Conservation (phyloP, 2,329 filamentous ascomycete genomes). For the Arthrocladium fulminans region DNA sequence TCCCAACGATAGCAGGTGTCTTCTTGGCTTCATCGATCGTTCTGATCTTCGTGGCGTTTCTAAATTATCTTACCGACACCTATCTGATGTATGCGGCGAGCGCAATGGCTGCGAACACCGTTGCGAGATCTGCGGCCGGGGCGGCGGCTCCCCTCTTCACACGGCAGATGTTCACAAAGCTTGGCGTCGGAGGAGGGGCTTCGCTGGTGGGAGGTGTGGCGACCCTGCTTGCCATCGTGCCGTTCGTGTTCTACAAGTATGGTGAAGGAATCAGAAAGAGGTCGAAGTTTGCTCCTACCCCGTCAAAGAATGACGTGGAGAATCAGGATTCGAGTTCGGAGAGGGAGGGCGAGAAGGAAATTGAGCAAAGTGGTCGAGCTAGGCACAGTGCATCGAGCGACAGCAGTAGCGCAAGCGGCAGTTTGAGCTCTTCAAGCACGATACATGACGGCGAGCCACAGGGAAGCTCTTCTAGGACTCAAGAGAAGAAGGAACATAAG, state of each 20-base stretch:
- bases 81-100: constrained; percentile 38
- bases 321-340: too few species aligned
- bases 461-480: not conserved
- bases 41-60: constrained; percentile 33
- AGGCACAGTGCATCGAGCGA: not conserved
- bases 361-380: not conserved
- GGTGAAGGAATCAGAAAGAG: constrained; percentile 32
- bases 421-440: not conserved
- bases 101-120: constrained; percentile 38
- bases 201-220: constrained; percentile 40
- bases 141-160: constrained; percentile 43
- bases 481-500: not conserved
- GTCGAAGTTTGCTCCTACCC: constrained; percentile 42
- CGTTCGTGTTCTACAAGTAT: constrained; percentile 38
- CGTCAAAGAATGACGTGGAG: constrained; percentile 5
- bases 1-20: constrained; percentile 37
- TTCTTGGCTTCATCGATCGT: constrained; percentile 35
- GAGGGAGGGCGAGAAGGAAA: constrained; percentile 1
- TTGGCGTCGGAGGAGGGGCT: constrained; percentile 42
- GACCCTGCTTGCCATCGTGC: constrained; percentile 36
- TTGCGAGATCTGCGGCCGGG: constrained; percentile 39
- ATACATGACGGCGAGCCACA: not conserved
- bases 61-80: constrained; percentile 37
- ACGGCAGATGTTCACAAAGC: constrained; percentile 34
- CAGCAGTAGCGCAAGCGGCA: not conserved